A percentile compares a stretch with the other conserved stretches of the same genome.
Conservation (phyloP, 2,329 filamentous ascomycete genomes). For the Metarhizium rileyi region DNA sequence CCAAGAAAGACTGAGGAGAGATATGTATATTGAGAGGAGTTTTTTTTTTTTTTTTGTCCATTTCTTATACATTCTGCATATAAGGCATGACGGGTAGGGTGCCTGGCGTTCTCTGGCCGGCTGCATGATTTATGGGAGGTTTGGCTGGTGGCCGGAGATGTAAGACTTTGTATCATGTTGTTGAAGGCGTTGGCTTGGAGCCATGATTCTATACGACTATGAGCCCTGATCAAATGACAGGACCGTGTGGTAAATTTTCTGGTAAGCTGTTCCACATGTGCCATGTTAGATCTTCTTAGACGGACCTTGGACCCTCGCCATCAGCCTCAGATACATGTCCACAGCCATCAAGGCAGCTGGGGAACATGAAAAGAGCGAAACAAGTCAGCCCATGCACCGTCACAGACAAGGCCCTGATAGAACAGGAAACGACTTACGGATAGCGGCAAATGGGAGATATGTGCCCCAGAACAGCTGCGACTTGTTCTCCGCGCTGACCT, state of each 20-base stretch:
- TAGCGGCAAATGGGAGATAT: conserved; percentile 40
- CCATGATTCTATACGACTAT: background rate
- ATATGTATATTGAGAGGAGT: background rate
- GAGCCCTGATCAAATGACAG: too few relatives aligned
- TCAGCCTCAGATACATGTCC: conserved; percentile 46
- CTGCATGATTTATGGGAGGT: background rate
- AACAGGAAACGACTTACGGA: conserved; percentile 34
- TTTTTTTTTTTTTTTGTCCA: background rate
- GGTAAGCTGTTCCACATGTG: too few relatives aligned
- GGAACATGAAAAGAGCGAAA: too few relatives aligned
- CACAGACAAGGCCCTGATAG: background rate
- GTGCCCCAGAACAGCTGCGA: conserved; percentile 35
- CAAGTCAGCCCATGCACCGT: background rate
- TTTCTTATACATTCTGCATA: background rate
- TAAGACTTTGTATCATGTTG: background rate
- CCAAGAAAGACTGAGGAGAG: conserved; percentile 27
- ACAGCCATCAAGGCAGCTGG: conserved; percentile 39
- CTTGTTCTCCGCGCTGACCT: conserved; percentile 36
- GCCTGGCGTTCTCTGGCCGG: conserved; percentile 1
- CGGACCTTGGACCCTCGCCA: conserved; percentile 26
- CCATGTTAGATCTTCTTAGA: background rate
- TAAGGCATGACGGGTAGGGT: background rate
- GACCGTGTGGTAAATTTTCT: too few relatives aligned
- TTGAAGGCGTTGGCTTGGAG: background rate
- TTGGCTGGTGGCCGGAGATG: background rate